Percentiles rank a stretch among this genome's conserved stretches.
These are phyloP conservation scores for Fagopyrum esculentum DNA, from an alignment of 148 eudicot genomes.

Conservation along the genomic window DNA sequence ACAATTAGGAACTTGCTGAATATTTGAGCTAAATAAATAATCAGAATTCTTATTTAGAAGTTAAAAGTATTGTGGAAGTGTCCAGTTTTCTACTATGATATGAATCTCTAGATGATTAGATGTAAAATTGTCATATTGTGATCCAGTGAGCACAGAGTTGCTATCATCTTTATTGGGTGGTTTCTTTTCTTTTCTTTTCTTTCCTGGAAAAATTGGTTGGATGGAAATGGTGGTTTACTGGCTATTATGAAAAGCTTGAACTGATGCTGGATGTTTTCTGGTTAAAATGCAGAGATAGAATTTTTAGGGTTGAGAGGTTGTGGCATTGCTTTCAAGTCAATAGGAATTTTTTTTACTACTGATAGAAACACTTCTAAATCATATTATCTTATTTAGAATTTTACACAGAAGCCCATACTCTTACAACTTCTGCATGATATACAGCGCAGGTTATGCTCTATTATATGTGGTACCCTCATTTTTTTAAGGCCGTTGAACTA, in stretches of 20 bases:
- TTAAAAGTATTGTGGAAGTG: not conserved
- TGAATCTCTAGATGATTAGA: not conserved
- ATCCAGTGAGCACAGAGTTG: not conserved
- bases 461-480: not conserved
- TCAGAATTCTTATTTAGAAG: not conserved
- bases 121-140: not conserved
- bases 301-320: not conserved
- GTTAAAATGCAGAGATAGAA: not conserved
- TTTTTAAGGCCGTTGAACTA: not conserved
- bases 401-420: not conserved
- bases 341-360: not conserved
- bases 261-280: not conserved
- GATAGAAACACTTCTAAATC: not conserved
- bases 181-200: not conserved
- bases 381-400: not conserved
- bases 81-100: not conserved
- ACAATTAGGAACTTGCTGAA: not conserved
- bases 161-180: not conserved
- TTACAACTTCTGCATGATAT: not conserved
- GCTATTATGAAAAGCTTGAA: not conserved
- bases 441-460: not conserved
- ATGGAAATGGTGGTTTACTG: not conserved
- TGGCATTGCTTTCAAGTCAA: constrained; percentile 1
- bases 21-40: not conserved
- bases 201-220: not conserved